These are phyloP conservation scores for Rhodotorula sp. DNA, from an alignment of 1,284 basidiomycete species.

Conservation along the genomic window DNA sequence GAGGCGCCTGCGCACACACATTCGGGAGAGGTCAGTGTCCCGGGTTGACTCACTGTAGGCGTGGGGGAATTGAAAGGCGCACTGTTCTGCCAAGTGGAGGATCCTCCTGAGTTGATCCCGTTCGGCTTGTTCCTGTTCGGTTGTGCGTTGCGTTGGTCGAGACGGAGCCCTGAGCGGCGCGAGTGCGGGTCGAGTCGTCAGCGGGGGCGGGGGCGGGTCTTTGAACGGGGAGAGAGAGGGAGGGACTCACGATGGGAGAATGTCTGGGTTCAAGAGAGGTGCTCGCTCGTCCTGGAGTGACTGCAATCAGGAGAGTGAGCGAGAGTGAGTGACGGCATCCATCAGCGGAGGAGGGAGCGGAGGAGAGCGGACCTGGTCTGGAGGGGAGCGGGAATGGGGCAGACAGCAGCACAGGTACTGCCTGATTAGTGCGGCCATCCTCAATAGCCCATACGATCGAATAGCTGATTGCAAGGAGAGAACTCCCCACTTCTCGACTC, in stretches of 20 bases:
- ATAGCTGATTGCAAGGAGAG: not conserved
- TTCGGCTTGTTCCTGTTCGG: not conserved
- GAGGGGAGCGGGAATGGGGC: not conserved
- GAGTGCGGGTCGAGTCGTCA: not conserved
- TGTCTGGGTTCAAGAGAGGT: slow-evolving; percentile 27
- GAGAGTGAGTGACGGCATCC: not conserved
- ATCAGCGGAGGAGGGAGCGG: not conserved
- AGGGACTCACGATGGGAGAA: slow-evolving; percentile 21
- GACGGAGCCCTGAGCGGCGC: not conserved
- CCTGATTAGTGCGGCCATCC: slow-evolving; percentile 3
- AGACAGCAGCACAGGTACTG: slow-evolving; percentile 27
- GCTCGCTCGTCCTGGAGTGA: slow-evolving; percentile 5
- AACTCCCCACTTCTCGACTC: not conserved
- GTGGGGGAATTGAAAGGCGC: not conserved
- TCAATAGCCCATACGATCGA: not conserved
- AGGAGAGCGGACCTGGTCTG: not conserved
- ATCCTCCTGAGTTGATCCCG: not conserved
- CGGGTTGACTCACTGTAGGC: too few relatives aligned
- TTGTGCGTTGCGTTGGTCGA: not conserved
- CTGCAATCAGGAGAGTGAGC: too few relatives aligned
- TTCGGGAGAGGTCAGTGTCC: too few relatives aligned
- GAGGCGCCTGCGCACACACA: slow-evolving; percentile 13
- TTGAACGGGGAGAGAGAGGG: not conserved
- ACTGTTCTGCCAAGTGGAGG: slow-evolving; percentile 3
- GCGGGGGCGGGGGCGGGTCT: not conserved